phyloP scores from a whole-genome alignment of 352 stramenopile species.

The Pythium myriotylum region DNA sequence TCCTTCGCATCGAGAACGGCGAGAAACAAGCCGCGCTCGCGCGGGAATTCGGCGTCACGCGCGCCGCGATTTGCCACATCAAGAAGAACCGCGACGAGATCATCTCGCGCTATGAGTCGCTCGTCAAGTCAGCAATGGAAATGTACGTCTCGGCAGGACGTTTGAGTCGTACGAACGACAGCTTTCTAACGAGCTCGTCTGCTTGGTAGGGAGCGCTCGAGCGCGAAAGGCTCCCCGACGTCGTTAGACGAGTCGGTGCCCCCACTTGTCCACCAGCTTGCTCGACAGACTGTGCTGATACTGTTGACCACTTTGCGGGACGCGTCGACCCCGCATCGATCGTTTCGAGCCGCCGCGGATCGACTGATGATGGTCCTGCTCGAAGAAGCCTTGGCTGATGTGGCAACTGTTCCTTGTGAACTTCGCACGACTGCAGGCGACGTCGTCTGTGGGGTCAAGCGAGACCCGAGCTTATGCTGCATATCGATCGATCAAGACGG shows the following conservation, averaged over 20 bases:
- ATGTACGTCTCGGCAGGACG: constrained; percentile 32
- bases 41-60: constrained; percentile 67
- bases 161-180: neutral
- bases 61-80: constrained; percentile 73
- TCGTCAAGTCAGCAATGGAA: constrained; percentile 52
- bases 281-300: constrained; percentile 36
- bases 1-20: constrained; percentile 65
- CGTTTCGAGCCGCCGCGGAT: constrained; percentile 40
- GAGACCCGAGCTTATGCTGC: constrained; percentile 34
- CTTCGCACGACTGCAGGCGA: constrained; percentile 37
- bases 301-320: constrained; percentile 53
- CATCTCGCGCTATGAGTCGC: constrained; percentile 57
- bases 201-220: constrained; percentile 1
- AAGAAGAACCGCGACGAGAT: constrained; percentile 77
- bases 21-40: constrained; percentile 67
- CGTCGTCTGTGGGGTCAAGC: constrained; percentile 32
- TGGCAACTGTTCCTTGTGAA: constrained; percentile 36
- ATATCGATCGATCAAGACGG: constrained; percentile 39
- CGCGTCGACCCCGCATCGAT: constrained; percentile 8
- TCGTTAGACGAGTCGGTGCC: constrained; percentile 7
- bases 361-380: constrained; percentile 64
- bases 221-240: neutral
- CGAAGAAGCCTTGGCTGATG: constrained; percentile 46
- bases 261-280: neutral
- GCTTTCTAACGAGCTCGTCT: neutral